Conservation (phyloP, 768 basidiomycete species). For the Trametes meyenii region DNA sequence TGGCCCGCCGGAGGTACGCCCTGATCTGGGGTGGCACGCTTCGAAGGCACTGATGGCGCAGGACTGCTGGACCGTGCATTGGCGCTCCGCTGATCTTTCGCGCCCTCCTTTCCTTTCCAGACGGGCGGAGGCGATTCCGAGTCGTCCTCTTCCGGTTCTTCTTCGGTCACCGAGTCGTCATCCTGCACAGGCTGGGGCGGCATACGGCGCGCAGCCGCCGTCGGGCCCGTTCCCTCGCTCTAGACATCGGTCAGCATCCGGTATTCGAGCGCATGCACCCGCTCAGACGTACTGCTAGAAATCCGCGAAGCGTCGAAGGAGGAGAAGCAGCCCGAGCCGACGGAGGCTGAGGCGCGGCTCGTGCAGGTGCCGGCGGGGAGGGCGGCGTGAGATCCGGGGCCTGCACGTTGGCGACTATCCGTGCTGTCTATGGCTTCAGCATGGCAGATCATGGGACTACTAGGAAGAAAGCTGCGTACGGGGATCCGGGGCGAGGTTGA, state of each 20-base stretch:
- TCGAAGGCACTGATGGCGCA: constrained; percentile 13
- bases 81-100: constrained; percentile 1
- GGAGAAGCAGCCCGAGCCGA: constrained; percentile 10
- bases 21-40: constrained; percentile 18
- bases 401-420: constrained; percentile 49
- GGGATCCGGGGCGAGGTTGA: constrained; percentile 65
- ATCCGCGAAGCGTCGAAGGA: neutral
- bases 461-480: constrained; percentile 49
- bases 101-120: constrained; percentile 10
- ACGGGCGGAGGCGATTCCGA: constrained; percentile 2
- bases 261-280: too few relatives aligned
- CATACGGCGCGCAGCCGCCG: neutral
- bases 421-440: constrained; percentile 43
- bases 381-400: constrained; percentile 45
- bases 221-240: neutral
- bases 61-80: neutral
- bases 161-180: constrained; percentile 48
- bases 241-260: neutral
- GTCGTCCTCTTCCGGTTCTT: constrained; percentile 27
- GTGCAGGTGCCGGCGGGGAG: constrained; percentile 8
- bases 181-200: constrained; percentile 22
- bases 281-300: neutral
- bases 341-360: constrained; percentile 15
- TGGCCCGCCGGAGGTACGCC: constrained; percentile 1
- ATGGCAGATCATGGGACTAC: constrained; percentile 16